Evolutionary conservation across 208 protist species (phyloP).

Genomic region (Phytomonas francai): DNA sequence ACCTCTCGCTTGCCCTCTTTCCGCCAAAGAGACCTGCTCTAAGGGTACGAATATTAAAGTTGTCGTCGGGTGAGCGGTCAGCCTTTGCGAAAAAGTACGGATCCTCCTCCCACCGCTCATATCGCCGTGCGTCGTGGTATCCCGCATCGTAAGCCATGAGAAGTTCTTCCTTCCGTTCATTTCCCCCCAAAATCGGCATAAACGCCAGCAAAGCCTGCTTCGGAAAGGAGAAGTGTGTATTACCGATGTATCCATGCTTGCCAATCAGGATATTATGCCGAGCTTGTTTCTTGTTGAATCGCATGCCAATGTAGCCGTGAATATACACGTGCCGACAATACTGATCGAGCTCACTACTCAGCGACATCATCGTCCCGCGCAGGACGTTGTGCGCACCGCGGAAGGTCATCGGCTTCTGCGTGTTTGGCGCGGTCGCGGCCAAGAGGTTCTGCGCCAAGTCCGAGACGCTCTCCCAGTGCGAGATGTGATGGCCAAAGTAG

Average conservation of each 20-base stretch:
- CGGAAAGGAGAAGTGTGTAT: constrained; percentile 73
- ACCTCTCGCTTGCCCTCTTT: constrained; percentile 48
- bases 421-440: constrained; percentile 78
- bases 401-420: constrained; percentile 76
- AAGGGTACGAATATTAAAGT: constrained; percentile 78
- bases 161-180: constrained; percentile 41
- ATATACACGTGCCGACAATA: constrained; percentile 87
- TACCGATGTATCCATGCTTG: constrained; percentile 71
- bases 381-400: constrained; percentile 81
- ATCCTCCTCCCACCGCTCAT: constrained; percentile 88
- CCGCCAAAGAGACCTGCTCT: constrained; percentile 73
- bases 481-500: constrained; percentile 87
- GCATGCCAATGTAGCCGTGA: constrained; percentile 76
- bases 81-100: constrained; percentile 84
- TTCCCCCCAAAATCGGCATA: constrained; percentile 45
- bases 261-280: constrained; percentile 86
- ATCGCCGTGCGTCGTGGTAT: constrained; percentile 79
- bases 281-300: constrained; percentile 71
- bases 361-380: constrained; percentile 84
- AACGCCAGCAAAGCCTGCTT: constrained; percentile 71
- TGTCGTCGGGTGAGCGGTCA: constrained; percentile 68
- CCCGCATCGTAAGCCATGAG: constrained; percentile 80
- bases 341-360: constrained; percentile 84
- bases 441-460: constrained; percentile 82
- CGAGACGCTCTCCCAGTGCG: constrained; percentile 59